Evolutionary conservation across 1,139 yeast species (phyloP).

Genomic region (Yamadazyma oceani): DNA sequence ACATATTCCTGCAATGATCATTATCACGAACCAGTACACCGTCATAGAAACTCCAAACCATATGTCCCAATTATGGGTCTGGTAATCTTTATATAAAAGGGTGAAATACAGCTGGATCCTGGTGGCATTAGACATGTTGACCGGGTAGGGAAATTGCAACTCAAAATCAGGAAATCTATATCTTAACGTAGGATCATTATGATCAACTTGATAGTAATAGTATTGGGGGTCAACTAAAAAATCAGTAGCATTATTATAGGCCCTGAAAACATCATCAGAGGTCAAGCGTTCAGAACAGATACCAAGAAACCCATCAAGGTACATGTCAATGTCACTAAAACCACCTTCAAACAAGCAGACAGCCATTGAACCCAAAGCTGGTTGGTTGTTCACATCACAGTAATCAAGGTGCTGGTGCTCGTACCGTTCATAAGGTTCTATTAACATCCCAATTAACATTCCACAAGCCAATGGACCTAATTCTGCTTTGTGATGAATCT

Average conservation of each 20-base stretch:
- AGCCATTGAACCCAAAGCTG: slow-evolving; percentile 38
- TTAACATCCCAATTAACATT: slow-evolving; percentile 5
- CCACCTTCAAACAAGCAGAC: slow-evolving; percentile 23
- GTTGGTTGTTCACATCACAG: slow-evolving; percentile 30
- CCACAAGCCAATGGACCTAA: slow-evolving; percentile 9
- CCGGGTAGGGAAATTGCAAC: slow-evolving; percentile 23
- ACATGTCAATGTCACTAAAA: slow-evolving; percentile 12
- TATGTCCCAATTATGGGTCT: slow-evolving; percentile 34
- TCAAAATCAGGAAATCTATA: slow-evolving; percentile 3
- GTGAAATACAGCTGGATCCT: slow-evolving; percentile 12
- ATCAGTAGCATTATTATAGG: slow-evolving; percentile 30
- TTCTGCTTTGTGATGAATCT: slow-evolving; percentile 5
- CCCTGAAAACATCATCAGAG: slow-evolving; percentile 18
- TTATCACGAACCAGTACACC: slow-evolving; percentile 22
- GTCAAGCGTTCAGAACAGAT: slow-evolving; percentile 24
- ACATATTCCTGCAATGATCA: slow-evolving; percentile 18
- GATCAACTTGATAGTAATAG: slow-evolving; percentile 4
- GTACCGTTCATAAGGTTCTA: slow-evolving; percentile 7
- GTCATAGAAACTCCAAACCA: slow-evolving; percentile 20
- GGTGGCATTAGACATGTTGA: slow-evolving; percentile 6
- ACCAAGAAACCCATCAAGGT: slow-evolving; percentile 21
- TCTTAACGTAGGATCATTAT: slow-evolving; percentile 1
- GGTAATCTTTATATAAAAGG: slow-evolving; percentile 6
- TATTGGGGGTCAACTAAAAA: slow-evolving; percentile 18
- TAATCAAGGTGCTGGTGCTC: slow-evolving; percentile 8